Percentiles rank a stretch among this genome's conserved stretches.
These are phyloP conservation scores for Medicago arabica DNA, from an alignment of 306 rosid genomes.

Conservation along the genomic window DNA sequence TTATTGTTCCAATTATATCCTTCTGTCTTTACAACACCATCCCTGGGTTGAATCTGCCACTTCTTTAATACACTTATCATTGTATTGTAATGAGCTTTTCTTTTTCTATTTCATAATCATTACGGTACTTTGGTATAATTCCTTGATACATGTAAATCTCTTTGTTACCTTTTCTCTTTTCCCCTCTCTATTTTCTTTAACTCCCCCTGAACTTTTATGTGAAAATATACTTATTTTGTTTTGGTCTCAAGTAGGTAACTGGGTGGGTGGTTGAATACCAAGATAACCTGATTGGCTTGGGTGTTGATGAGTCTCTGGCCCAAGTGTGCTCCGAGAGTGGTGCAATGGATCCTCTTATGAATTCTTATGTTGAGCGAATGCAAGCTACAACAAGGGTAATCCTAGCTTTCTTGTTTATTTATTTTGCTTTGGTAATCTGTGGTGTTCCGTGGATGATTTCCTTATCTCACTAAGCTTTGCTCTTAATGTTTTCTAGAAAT, in stretches of 20 bases:
- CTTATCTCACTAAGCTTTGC: constrained; percentile 35
- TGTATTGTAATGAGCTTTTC: not conserved
- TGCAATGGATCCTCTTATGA: constrained; percentile 99
- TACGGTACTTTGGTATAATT: constrained; percentile 1
- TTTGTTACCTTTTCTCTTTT: constrained; percentile 1
- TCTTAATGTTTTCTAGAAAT: constrained; percentile 67
- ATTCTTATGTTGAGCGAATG: constrained; percentile 97
- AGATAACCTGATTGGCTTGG: constrained; percentile 87
- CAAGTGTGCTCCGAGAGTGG: constrained; percentile 99
- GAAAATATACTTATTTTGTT: not conserved
- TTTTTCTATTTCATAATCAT: not conserved
- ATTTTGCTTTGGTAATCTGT: constrained; percentile 37
- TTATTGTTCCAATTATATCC: not conserved
- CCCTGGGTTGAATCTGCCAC: constrained; percentile 4
- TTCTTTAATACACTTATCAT: not conserved
- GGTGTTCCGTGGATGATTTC: constrained; percentile 32
- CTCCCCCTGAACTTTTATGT: not conserved
- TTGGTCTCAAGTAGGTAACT: constrained; percentile 70
- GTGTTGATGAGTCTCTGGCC: constrained; percentile 92
- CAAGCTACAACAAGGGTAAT: constrained; percentile 95
- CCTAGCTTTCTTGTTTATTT: constrained; percentile 25
- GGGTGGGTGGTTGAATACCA: constrained; percentile 99
- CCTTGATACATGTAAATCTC: not conserved
- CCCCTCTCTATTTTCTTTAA: not conserved
- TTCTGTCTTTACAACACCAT: not conserved